Base-by-base conservation (phyloP, 495 filamentous ascomycete genomes). In the Penicillium egyptiacum region DNA sequence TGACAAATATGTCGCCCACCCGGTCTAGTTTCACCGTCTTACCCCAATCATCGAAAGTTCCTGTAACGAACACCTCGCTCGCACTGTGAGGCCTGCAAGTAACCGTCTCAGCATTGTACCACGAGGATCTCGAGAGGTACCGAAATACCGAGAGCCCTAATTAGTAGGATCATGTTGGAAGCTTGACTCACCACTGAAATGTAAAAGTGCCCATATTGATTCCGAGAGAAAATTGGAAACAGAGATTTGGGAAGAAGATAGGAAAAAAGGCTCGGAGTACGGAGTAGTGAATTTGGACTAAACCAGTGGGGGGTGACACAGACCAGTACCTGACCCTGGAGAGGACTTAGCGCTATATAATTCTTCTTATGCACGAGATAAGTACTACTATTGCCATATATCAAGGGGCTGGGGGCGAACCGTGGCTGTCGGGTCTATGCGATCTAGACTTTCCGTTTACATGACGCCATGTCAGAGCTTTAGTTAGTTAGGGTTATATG, bases 41-140 rank as follows among this genome's bases (percentile, higher is more conserved):
- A 44, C 82, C 78, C 94, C 94, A 98, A 75, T 91, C 83, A 72
- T 98, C 93, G 69, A 98, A 98, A 47, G 89, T 93, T 65, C 94
- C 94, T 7, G 92, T 96, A 56, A 98, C 94, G 70, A 88, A 92
- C 61, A 98, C 94, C 69, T 96, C 91, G 58, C 81, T 80, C 58
- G 89, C 91, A 59, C 79, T 66, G 67, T 91, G 84, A 60, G 85
- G 82, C 90, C 90, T 92, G 63, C 60, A 48, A 64, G 61, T 50
- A 66, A 60, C 62, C 60, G 63, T 52, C 59, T 73, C 64, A 75
- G 72, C 66, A 64, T 62, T 63, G 56, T 61, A 54, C 51, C 56
- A 65, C 60, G 54, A 41, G 39, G 39, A 43, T 33, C 7, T 39
- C 23, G 39, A 23, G 60, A 53, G 8, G 10, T 33, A 4, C 47